Base-by-base conservation (phyloP, 169 alveolate genomes). In the Sarcocystis neurona region DNA sequence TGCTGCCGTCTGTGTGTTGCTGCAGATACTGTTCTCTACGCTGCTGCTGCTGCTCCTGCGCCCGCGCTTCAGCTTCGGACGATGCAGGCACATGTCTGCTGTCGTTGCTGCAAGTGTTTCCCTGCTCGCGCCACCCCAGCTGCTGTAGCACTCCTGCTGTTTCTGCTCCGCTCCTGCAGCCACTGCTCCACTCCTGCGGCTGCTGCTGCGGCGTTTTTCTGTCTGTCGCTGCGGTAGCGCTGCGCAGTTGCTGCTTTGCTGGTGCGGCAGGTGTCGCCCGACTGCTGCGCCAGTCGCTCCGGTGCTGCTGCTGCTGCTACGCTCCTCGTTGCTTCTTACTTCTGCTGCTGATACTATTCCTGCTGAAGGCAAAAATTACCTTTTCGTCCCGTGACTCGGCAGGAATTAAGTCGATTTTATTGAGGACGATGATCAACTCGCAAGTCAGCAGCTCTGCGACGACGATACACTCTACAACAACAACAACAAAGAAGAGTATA, bases 381-480 rank as follows among this genome's bases (percentile, higher is more conserved):
- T 88, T 89, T 41, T 90, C 92, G n/a, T 92, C 95, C 60, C 97
- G 93, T 39, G 93, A 87, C 77, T 92, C 93, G 48, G 93, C 90
- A 12, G 96, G 96, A 63, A 96, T 90, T 58, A 95, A 89, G 88
- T 97, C 99, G 18, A 97, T 92, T 94, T 97, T 97, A 85, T 97
- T 97, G 37, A 97, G 77, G 47, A 95, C 97, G 15, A 97, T 95
- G 30, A 97, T 92, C 77, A 97, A 78, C 85, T 94, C 96, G n/a
- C 95, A 92, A 72, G 96, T 93, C 44, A 97, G 92, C 15, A 97
- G 90, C 89, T 97, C 98, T 34, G 97, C 97, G 27, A 97, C 91
- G 1, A 97, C 98, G 46, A 97, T 91, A 75, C 99, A 97, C 90
- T 97, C 99, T 43, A 97, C 95, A 34, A 44, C 34, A n/a, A 34